Base-by-base conservation (phyloP, 805 yeast genomes). In the Ogataea henricii region DNA sequence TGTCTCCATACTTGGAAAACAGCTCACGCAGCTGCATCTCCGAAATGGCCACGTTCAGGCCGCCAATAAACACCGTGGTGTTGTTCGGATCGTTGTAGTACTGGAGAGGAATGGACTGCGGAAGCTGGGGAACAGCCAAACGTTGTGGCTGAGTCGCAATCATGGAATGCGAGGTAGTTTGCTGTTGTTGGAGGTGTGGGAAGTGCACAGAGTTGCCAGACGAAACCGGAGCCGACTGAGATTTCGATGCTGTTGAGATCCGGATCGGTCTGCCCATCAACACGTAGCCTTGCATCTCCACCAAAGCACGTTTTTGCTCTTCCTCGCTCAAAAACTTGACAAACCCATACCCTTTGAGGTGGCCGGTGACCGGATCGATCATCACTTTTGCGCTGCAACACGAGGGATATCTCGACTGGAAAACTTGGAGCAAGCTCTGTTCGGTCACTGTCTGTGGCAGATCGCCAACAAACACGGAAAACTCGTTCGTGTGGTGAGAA, bases 281-380 rank as follows among this genome's bases (percentile, higher is more conserved):
- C 33, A 80, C 70, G 16, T 75, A 74, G 3, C 96, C 96, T 66
- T 87, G 91, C 96, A 89, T 87, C 61, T 87, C 95, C 18, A 74
- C 60, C 34, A 89, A 64, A 0, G 96, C 89, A 43, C 82, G 76
- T 56, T 82, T 84, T 65, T 85, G 89, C 33, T 85, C 89, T 9
- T 74, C 73, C 51, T 79, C 83, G 48, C 76, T 76, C 29, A 73
- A 60, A 62, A 90, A 89, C 52, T 88, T 81, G n/a, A 89, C 88
- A 70, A 91, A 91, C 2, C 97, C 97, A 66, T 86, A 90, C 10
- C 96, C 96, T 60, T 87, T 83, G 6, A 92, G 79, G 41, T 75
- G 75, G 25, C 85, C 84, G 1, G 96, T 82, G 10, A 67, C 62
- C 32, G 81, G 83, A 65, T 90, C 96, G 41, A 78, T 65, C 83